phyloP scores from a whole-genome alignment of 163 green algal genomes.

The Prototheca cutis region DNA sequence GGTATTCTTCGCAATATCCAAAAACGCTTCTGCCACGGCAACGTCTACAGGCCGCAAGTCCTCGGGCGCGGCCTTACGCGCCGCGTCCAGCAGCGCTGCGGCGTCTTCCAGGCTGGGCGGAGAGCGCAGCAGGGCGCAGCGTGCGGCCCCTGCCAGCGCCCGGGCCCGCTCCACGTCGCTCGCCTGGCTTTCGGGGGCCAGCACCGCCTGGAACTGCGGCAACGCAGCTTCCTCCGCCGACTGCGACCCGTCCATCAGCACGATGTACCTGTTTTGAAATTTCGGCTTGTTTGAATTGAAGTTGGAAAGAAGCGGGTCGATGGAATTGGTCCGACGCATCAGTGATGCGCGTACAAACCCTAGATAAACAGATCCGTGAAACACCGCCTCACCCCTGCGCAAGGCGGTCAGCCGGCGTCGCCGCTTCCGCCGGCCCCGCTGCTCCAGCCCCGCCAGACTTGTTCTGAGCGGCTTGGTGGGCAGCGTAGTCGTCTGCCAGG shows the following conservation, averaged over 20 bases:
- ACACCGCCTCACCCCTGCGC: not conserved
- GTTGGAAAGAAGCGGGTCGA: too few relatives aligned
- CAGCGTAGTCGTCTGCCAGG: constrained; percentile 4
- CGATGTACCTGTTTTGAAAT: too few relatives aligned
- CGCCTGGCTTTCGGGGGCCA: too few relatives aligned
- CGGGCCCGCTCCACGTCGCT: not conserved
- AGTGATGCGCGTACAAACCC: too few relatives aligned
- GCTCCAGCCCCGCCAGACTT: too few relatives aligned
- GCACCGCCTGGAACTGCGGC: not conserved
- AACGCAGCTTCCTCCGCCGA: too few relatives aligned
- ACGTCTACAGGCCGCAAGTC: not conserved
- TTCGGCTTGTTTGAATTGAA: too few relatives aligned
- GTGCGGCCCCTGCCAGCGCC: constrained; percentile 4
- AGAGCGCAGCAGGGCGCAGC: constrained; percentile 2
- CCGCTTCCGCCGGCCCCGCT: not conserved
- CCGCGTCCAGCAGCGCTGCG: constrained; percentile 2
- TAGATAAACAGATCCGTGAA: too few relatives aligned
- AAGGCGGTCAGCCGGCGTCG: not conserved
- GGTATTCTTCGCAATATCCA: too few relatives aligned
- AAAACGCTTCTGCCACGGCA: not conserved
- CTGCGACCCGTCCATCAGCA: too few relatives aligned
- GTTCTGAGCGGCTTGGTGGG: not conserved
- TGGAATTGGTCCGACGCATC: too few relatives aligned
- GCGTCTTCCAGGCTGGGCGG: not conserved
- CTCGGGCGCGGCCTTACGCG: not conserved